phyloP scores from a whole-genome alignment of 2,329 filamentous ascomycete genomes.

The Aspergillus sp. region DNA sequence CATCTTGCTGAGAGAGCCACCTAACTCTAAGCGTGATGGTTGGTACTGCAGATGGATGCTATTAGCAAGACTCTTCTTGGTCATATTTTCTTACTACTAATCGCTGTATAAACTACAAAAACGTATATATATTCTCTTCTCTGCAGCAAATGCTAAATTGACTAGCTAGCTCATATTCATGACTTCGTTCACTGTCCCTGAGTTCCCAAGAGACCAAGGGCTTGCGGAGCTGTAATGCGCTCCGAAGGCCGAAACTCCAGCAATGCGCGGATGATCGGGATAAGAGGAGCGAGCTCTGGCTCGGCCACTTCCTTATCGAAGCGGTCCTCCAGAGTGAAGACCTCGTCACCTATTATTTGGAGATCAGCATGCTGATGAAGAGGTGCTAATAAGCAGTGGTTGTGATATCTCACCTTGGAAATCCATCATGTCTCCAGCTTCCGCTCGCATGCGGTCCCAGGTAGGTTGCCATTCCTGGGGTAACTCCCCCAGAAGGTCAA shows the following conservation, averaged over 20 bases:
- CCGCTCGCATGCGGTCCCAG: not conserved
- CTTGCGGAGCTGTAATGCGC: not conserved
- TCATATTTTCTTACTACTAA: not conserved
- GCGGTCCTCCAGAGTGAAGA: not conserved
- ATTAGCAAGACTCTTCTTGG: not conserved
- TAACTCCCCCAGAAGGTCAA: not conserved
- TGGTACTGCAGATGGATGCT: not conserved
- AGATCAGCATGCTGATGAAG: not conserved
- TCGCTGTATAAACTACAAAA: not conserved
- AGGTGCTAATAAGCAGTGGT: not conserved
- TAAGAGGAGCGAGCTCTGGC: not conserved
- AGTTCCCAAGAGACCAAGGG: not conserved
- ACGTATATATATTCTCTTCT: not conserved
- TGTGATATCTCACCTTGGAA: not conserved
- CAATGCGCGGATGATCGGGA: not conserved
- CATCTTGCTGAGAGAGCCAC: not conserved
- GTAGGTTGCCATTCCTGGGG: not conserved
- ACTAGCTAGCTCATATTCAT: not conserved
- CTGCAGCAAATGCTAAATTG: not conserved
- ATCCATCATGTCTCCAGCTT: not conserved
- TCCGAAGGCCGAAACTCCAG: not conserved
- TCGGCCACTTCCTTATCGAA: not conserved
- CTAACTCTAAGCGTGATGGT: not conserved
- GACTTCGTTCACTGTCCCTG: too few species aligned
- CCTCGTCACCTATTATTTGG: not conserved